phyloP scores from a whole-genome alignment of 129 eudicot species.

The Oenanthe sinensis region DNA sequence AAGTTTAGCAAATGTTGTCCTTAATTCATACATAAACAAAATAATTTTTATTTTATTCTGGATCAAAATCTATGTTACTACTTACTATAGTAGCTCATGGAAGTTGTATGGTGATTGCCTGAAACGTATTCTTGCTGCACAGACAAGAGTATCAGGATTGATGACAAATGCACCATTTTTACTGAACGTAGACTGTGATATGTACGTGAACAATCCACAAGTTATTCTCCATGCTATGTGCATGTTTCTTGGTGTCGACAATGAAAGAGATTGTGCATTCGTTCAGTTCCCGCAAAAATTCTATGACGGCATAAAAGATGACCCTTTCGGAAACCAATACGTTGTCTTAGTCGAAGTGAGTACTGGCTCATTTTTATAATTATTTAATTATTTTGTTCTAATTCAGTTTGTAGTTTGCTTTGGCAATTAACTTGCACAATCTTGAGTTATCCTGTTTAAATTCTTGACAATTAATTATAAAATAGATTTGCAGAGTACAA shows the following conservation, averaged over 20 bases:
- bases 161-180: constrained; percentile 68
- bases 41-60: not conserved
- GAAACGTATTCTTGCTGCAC: not conserved
- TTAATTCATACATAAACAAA: not conserved
- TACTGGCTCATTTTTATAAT: not conserved
- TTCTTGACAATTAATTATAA: not conserved
- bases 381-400: not conserved
- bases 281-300: constrained; percentile 60
- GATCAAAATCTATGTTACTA: not conserved
- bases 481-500: not conserved
- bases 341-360: constrained; percentile 13
- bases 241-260: constrained; percentile 27
- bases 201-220: constrained; percentile 62
- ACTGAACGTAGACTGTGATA: constrained; percentile 67
- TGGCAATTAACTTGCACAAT: not conserved
- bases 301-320: constrained; percentile 50
- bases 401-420: not conserved
- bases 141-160: constrained; percentile 66
- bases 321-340: constrained; percentile 47
- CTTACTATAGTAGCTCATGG: not conserved
- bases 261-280: constrained; percentile 31
- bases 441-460: not conserved
- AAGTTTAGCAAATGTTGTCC: not conserved
- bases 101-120: not conserved
- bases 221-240: constrained; percentile 66